These are phyloP conservation scores for Guadua angustifolia DNA, from an alignment of 176 grass and related monocot genomes.

Conservation along the genomic window DNA sequence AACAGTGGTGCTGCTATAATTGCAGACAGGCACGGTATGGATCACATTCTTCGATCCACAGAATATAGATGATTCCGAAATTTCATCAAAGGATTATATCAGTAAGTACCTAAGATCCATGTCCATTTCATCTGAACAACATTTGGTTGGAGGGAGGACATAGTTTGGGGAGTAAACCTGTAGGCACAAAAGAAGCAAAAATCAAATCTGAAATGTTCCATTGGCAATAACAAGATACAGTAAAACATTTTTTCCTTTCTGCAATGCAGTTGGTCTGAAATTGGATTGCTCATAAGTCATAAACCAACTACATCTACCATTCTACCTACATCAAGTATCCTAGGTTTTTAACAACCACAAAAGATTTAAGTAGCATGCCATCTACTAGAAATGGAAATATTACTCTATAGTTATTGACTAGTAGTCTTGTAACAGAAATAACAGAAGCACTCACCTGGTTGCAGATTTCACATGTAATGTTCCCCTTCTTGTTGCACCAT, in stretches of 20 bases:
- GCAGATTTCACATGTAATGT: constrained; percentile 99
- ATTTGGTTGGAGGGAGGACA: constrained; percentile 59
- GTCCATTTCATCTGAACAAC: constrained; percentile 70
- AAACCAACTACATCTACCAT: neutral
- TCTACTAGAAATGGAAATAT: constrained; percentile 23
- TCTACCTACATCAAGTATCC: neutral
- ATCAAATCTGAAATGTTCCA: neutral
- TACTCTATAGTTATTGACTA: neutral
- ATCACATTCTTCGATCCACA: neutral
- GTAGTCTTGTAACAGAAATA: constrained; percentile 18
- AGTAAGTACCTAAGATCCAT: constrained; percentile 81
- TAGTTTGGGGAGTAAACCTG: constrained; percentile 94
- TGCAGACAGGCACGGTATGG: neutral
- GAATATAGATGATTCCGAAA: neutral
- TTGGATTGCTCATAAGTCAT: neutral
- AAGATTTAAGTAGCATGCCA: neutral
- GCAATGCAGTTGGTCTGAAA: neutral
- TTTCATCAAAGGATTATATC: neutral
- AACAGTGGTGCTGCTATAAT: neutral
- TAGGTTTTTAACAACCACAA: neutral
- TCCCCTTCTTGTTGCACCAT: constrained; percentile 98
- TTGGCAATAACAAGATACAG: neutral
- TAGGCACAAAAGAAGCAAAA: constrained; percentile 28
- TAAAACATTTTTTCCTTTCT: neutral
- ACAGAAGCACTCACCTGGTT: constrained; percentile 71